Base-by-base conservation (phyloP, 2,329 filamentous ascomycete genomes). In the Penicillium digitatum region DNA sequence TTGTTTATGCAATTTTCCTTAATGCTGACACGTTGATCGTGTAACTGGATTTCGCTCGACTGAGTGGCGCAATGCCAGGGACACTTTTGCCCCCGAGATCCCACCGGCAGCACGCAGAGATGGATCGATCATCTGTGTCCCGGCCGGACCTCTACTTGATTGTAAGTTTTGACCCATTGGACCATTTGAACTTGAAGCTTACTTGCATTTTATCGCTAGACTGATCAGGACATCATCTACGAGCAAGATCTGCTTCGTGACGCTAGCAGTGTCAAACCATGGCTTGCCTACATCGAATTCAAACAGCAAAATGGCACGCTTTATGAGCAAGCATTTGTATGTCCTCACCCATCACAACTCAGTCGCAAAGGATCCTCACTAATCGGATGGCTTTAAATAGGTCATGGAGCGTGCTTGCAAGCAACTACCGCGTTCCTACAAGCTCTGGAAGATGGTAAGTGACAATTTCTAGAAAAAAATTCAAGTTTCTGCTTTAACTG, bases 201-300 rank as follows among this genome's bases (percentile, higher is more conserved):
- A 72, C 64, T 70, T 70, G 60, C 1, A 14, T 71, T 76, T 32
- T 66, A 66, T 62, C 65, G 74, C 62, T 73, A 93, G 84, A 82
- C 86, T 66, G 89, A 91, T 70, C 90, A 95, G 77, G 94, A 99
- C 77, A 87, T 89, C 52, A 84, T 95, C 58, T 99, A 97, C 80
- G 95, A 99, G 77, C 92, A 96, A 76, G 94, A 99, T 73, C 86
- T 97, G 58, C 79, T 94, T 62, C 89, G 92, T 65, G 90, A 95
- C 68, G 84, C 86, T 9, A 88, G 87, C 67, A 94, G 86, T 72
- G 85, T 93, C 63, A 95, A 93, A 75, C 92, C 94, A 68, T 99
- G 94, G 94, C 82, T 99, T 55, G 86, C 90, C 63, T 99, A 97
- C 74, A 89, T 93, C 71, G 86, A 90, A 63, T 92, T 89, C 81